Evolutionary conservation across 148 eudicot genomes (phyloP).

Genomic region (Rhododendron williamsianum): DNA sequence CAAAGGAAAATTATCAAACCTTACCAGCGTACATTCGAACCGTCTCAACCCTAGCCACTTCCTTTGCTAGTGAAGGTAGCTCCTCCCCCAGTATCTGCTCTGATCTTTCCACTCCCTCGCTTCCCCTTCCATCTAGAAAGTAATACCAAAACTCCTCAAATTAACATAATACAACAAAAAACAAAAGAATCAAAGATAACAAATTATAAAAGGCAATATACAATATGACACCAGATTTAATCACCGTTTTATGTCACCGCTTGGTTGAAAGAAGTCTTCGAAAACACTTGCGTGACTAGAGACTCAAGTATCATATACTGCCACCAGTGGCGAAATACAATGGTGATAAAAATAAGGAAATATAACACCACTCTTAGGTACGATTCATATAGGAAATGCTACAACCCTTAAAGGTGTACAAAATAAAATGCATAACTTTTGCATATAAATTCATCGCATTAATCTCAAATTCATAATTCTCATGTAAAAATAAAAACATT

Average conservation of each 20-base stretch:
- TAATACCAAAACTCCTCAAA: conserved; percentile 3
- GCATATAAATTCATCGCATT: background rate
- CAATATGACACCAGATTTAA: background rate
- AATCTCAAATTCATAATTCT: background rate
- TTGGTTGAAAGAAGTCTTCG: background rate
- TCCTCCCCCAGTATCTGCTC: conserved; percentile 62
- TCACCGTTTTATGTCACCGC: background rate
- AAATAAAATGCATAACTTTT: background rate
- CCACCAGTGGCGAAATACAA: background rate
- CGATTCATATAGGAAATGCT: background rate
- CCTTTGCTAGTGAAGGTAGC: conserved; percentile 79
- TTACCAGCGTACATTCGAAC: conserved; percentile 82
- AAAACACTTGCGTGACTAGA: background rate
- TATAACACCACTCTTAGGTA: background rate
- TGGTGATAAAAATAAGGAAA: background rate
- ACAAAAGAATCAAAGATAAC: background rate
- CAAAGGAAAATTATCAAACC: conserved; percentile 13
- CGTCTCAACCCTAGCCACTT: conserved; percentile 85
- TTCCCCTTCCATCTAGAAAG: conserved; percentile 31
- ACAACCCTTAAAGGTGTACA: background rate
- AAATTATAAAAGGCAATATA: background rate
- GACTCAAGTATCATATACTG: background rate
- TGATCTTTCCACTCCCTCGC: conserved; percentile 23
- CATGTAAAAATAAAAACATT: background rate
- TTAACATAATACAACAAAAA: background rate